A percentile compares a stretch with the other conserved stretches of the same genome.
Evolutionary conservation across 2,329 filamentous ascomycete genomes (phyloP).

Genomic region (Colletotrichum sp.): DNA sequence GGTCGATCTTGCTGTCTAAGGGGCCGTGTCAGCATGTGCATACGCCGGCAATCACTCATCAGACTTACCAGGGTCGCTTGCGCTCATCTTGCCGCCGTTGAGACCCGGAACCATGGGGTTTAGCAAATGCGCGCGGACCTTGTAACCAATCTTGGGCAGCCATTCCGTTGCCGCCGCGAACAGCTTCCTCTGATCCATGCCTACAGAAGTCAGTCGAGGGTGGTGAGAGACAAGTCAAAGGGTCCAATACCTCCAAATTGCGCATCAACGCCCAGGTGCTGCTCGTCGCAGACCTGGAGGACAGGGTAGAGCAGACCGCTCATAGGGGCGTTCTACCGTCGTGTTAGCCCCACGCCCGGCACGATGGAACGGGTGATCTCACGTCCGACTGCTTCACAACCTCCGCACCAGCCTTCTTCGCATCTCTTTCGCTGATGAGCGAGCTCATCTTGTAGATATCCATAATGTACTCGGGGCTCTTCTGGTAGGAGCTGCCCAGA

Average conservation of each 20-base stretch:
- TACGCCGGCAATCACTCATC: neutral
- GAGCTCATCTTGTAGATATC: constrained; percentile 81
- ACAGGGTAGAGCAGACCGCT: constrained; percentile 82
- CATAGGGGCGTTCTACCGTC: constrained; percentile 57
- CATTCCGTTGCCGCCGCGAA: constrained; percentile 86
- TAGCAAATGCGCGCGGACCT: constrained; percentile 65
- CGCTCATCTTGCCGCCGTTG: constrained; percentile 84
- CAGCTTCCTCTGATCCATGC: constrained; percentile 85
- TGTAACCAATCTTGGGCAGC: constrained; percentile 85
- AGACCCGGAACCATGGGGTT: constrained; percentile 92
- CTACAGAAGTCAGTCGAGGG: constrained; percentile 17
- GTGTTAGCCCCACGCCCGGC: neutral
- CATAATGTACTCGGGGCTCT: constrained; percentile 75
- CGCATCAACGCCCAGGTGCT: constrained; percentile 85
- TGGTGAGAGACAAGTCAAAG: too few species aligned
- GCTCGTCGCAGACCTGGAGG: constrained; percentile 90
- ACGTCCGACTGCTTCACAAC: constrained; percentile 85
- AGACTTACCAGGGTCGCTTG: constrained; percentile 66
- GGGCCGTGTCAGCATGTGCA: constrained; percentile 30
- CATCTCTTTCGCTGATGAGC: constrained; percentile 77
- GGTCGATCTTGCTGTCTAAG: constrained; percentile 85
- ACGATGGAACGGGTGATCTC: neutral
- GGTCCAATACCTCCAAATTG: constrained; percentile 76
- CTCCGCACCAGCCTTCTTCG: constrained; percentile 90
- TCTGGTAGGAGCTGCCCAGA: constrained; percentile 84